A percentile compares a stretch with the other conserved stretches of the same genome.
Evolutionary conservation across 257 asterid genomes (phyloP).

Genomic region (Salvia rosmarinus): DNA sequence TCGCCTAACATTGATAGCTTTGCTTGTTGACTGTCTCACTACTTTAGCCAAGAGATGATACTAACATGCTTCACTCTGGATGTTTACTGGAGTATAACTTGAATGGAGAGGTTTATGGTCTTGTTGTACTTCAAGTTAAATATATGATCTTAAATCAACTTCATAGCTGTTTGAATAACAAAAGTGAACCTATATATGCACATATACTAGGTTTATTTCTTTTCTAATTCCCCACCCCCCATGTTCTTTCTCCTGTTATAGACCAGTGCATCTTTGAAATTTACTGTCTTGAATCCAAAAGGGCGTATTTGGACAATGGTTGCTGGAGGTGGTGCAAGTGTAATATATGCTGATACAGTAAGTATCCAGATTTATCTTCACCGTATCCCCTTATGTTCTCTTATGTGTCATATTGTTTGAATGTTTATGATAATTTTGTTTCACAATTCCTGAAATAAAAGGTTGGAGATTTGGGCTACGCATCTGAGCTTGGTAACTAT

Average conservation of each 20-base stretch:
- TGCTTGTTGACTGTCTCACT: constrained; percentile 2
- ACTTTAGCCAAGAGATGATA: not conserved
- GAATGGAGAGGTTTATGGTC: constrained; percentile 5
- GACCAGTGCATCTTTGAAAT: constrained; percentile 96
- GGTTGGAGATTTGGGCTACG: constrained; percentile 95
- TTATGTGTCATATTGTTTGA: not conserved
- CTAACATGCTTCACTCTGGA: not conserved
- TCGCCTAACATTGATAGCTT: not conserved
- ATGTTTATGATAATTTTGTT: constrained; percentile 1
- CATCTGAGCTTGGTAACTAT: constrained; percentile 93
- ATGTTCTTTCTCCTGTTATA: constrained; percentile 43
- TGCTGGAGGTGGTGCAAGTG: constrained; percentile 99
- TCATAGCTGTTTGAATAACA: constrained; percentile 7
- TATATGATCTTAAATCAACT: constrained; percentile 2
- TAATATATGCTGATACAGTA: constrained; percentile 92
- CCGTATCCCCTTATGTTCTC: not conserved
- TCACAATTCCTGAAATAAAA: not conserved
- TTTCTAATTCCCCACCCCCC: not conserved
- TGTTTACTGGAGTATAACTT: not conserved
- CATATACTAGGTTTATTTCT: not conserved
- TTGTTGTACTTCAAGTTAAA: constrained; percentile 2
- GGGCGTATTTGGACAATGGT: constrained; percentile 99
- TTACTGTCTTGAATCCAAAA: constrained; percentile 90
- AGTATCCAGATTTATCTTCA: constrained; percentile 39
- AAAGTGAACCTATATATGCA: constrained; percentile 9